phyloP scores from a whole-genome alignment of 495 filamentous ascomycete genomes.

The Lindgomyces ingoldianus region DNA sequence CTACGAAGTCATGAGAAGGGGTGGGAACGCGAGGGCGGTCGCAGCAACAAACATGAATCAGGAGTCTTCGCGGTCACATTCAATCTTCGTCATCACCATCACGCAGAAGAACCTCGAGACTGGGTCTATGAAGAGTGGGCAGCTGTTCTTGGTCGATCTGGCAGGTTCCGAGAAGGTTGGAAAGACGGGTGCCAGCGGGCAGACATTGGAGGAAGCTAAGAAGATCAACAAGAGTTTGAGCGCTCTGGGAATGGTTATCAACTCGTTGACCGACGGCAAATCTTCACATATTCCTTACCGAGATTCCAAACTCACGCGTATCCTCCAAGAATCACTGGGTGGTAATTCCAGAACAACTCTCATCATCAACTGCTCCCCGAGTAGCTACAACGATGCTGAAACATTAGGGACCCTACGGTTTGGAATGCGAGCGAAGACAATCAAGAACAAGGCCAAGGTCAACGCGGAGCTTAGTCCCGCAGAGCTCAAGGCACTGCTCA shows the following conservation, averaged over 20 bases:
- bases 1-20: conserved; percentile 94
- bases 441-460: conserved; percentile 99
- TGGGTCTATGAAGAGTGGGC: conserved; percentile 92
- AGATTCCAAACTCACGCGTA: conserved; percentile 96
- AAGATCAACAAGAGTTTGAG: conserved; percentile 99
- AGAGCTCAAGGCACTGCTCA: conserved; percentile 87
- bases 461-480: conserved; percentile 95
- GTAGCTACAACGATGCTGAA: conserved; percentile 96
- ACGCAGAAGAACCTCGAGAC: conserved; percentile 98
- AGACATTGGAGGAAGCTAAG: conserved; percentile 97
- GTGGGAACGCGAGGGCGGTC: conserved; percentile 85
- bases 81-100: conserved; percentile 96
- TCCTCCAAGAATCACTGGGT: conserved; percentile 92
- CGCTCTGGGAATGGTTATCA: conserved; percentile 98
- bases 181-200: conserved; percentile 96
- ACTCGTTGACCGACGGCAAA: conserved; percentile 95
- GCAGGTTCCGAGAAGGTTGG: conserved; percentile 98
- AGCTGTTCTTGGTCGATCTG: conserved; percentile 95
- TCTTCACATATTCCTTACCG: conserved; percentile 96
- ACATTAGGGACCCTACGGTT: conserved; percentile 92
- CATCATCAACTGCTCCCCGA: conserved; percentile 98
- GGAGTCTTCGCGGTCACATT: conserved; percentile 97
- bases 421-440: conserved; percentile 94
- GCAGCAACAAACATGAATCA: conserved; percentile 99
- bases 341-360: conserved; percentile 96